Evolutionary conservation across 2,329 filamentous ascomycete genomes (phyloP), one percentile per base, ranked within the genome.

Genomic region (Nemania abortiva): DNA sequence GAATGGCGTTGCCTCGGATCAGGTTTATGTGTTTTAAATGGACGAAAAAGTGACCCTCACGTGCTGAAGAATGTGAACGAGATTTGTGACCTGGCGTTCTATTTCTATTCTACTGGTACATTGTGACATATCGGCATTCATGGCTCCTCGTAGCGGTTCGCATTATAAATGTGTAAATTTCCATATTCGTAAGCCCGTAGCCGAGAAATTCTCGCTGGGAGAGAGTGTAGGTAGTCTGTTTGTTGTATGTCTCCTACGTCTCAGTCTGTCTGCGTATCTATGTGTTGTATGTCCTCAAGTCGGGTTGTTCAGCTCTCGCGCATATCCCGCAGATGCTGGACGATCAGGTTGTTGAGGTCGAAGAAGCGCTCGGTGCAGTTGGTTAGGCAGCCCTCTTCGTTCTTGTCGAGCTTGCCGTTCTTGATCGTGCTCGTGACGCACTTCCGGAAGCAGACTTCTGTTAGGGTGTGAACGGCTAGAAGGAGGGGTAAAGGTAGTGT

Each of bases 361-460:
- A 98, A 87, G 83, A 97, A 98, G 65, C 96, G 88, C 77, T 97
- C 93, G 65, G 98, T 94, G 78, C 96, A 99, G 85, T 97, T 98
- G 80, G 90, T 86, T 80, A 97, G 88, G 81, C 96, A 99, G 9
- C 85, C 83, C 84, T 96, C 91, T 84, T 99, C 96, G 70, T 82
- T 84, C 77, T 87, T 88, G 74, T 97, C 93, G 74, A 99, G 85
- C 76, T 89, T 88, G 31, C 89, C 88, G 70, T 86, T 88, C 74
- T 90, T 90, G 79, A 98, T 91, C 66, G 86, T 86, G 63, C 89
- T 85, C 9, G 92, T 91, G 70, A 98, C 86, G 85, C 96, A 99
- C 84, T 98, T 98, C 79, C 91, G 94, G 90, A 95, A 99, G 88
- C 96, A 99, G 69, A 92, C 88, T 76, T 96, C 92, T 52, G 86